Percentiles rank a stretch among this genome's conserved stretches.
These are phyloP conservation scores for Salix koriyanagi DNA, from an alignment of 345 rosid species.

Conservation along the genomic window DNA sequence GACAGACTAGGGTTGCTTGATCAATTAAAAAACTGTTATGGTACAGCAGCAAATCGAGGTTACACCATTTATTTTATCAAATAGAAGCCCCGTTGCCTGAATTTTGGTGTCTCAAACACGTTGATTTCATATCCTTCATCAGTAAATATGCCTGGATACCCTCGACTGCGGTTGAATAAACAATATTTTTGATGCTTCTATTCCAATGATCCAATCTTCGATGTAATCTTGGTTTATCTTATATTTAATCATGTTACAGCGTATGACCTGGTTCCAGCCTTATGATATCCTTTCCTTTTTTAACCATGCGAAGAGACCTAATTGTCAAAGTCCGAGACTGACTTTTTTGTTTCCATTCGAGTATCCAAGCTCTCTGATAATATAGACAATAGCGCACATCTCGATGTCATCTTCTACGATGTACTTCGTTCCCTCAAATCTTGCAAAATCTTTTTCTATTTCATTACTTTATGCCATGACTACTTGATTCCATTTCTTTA, in stretches of 20 bases:
- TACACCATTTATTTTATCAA: slow-evolving; percentile 26
- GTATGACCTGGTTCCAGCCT: slow-evolving; percentile 21
- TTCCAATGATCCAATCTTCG: slow-evolving; percentile 56
- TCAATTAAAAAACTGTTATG: slow-evolving; percentile 7
- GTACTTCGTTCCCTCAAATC: slow-evolving; percentile 32
- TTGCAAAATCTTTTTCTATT: slow-evolving; percentile 9
- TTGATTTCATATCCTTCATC: slow-evolving; percentile 45
- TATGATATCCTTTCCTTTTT: slow-evolving; percentile 9
- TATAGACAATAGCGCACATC: slow-evolving; percentile 31
- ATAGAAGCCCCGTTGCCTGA: slow-evolving; percentile 55
- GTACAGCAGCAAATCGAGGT: slow-evolving; percentile 29
- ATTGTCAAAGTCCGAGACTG: slow-evolving; percentile 42
- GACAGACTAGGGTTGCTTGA: slow-evolving; percentile 48
- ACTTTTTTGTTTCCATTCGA: slow-evolving; percentile 38
- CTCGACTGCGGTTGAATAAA: slow-evolving; percentile 31
- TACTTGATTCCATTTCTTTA: slow-evolving; percentile 23
- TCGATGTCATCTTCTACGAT: slow-evolving; percentile 37
- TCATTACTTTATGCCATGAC: slow-evolving; percentile 17
- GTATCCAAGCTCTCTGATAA: slow-evolving; percentile 7
- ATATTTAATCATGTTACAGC: slow-evolving; percentile 2
- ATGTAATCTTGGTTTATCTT: slow-evolving; percentile 33
- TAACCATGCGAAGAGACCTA: slow-evolving; percentile 1
- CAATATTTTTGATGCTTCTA: slow-evolving; percentile 55
- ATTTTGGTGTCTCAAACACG: slow-evolving; percentile 48
- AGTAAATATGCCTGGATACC: slow-evolving; percentile 29